Conservation (phyloP, 1,139 yeast species). For the Magnusiomyces magnusii region DNA sequence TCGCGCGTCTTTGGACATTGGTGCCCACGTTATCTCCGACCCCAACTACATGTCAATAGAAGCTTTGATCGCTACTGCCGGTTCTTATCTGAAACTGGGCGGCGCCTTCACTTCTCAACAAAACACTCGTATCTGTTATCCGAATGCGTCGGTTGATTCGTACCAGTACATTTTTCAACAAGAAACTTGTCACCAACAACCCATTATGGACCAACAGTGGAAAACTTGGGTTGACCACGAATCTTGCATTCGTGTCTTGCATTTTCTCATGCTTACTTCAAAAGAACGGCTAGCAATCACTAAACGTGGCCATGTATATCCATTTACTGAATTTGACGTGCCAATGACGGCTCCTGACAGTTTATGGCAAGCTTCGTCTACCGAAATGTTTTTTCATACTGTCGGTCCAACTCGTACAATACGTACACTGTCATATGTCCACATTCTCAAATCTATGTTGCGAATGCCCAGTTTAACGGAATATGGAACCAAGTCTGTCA, state of each 20-base stretch:
- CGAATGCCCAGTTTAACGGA: slow-evolving; percentile 29
- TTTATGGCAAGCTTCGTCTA: slow-evolving; percentile 27
- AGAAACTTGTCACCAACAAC: neutral
- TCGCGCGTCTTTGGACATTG: neutral
- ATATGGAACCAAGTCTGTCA: slow-evolving; percentile 3
- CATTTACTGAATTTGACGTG: slow-evolving; percentile 24
- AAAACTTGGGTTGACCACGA: slow-evolving; percentile 31
- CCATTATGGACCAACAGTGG: slow-evolving; percentile 25
- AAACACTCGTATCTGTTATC: neutral
- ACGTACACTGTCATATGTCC: slow-evolving; percentile 27
- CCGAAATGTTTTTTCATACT: slow-evolving; percentile 26
- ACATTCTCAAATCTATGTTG: slow-evolving; percentile 29
- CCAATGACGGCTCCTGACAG: slow-evolving; percentile 29
- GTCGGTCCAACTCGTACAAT: slow-evolving; percentile 25
- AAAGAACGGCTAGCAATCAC: slow-evolving; percentile 15
- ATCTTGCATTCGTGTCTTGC: slow-evolving; percentile 27
- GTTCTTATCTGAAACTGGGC: neutral
- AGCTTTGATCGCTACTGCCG: slow-evolving; percentile 1
- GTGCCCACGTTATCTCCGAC: neutral
- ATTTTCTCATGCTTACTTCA: slow-evolving; percentile 24
- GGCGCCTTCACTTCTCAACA: slow-evolving; percentile 3
- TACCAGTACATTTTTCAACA: slow-evolving; percentile 4
- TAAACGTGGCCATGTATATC: slow-evolving; percentile 23
- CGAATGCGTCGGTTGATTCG: neutral
- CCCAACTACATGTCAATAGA: neutral